A percentile compares a stretch with the other conserved stretches of the same genome.
These are phyloP conservation scores for Pleurotus sapidus DNA, from an alignment of 768 basidiomycete genomes.

Conservation along the genomic window DNA sequence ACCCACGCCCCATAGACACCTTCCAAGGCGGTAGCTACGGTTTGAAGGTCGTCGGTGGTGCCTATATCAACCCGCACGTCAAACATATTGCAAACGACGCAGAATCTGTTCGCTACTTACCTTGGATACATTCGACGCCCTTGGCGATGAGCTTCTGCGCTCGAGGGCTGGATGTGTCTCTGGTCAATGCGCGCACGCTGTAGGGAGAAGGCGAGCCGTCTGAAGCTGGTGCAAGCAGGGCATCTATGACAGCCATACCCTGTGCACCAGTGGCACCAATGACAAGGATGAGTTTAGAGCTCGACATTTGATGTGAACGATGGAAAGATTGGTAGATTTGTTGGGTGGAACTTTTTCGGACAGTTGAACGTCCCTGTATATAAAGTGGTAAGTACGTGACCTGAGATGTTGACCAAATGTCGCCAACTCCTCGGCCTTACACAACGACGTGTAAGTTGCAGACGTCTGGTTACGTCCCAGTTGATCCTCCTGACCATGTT, in stretches of 20 bases:
- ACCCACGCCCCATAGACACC: conserved; percentile 38
- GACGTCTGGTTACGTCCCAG: too few species aligned
- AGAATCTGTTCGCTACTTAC: conserved; percentile 13
- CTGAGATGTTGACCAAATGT: too few species aligned
- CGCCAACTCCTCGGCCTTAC: too few species aligned
- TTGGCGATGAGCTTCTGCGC: conserved; percentile 30
- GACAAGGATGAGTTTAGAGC: conserved; percentile 36
- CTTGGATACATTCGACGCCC: conserved; percentile 36
- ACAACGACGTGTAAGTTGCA: too few species aligned
- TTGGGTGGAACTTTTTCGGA: too few species aligned
- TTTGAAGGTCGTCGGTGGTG: conserved; percentile 25
- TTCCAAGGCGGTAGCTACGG: conserved; percentile 27
- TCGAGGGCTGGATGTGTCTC: conserved; percentile 27
- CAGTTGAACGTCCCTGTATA: too few species aligned
- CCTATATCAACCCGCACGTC: conserved; percentile 17
- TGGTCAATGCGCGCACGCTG: conserved; percentile 37
- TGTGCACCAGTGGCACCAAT: conserved; percentile 47
- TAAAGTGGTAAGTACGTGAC: too few species aligned
- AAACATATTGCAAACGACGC: not conserved
- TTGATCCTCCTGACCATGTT: too few species aligned
- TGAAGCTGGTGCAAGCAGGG: conserved; percentile 28
- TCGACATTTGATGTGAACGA: not conserved
- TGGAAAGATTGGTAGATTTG: too few species aligned
- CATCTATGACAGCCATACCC: conserved; percentile 36
- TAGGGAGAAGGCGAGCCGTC: conserved; percentile 40